These are phyloP conservation scores for Nakazawaea ambrosiae DNA, from an alignment of 805 yeast species.

Conservation along the genomic window DNA sequence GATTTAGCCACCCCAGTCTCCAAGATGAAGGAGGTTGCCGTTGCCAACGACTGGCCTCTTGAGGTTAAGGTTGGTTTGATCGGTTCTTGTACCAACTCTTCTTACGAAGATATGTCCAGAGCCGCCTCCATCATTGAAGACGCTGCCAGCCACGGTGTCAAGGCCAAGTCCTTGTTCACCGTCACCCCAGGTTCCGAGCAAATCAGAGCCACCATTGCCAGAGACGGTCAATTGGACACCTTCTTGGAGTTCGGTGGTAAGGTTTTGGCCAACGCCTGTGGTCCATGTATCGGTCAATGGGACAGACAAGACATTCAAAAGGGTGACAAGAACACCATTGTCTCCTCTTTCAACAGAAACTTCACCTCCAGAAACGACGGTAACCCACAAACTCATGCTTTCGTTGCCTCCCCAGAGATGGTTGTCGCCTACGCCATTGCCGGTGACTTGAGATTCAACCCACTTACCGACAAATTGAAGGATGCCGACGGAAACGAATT, in stretches of 20 bases:
- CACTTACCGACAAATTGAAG: slow-evolving; percentile 76
- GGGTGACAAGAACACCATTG: slow-evolving; percentile 76
- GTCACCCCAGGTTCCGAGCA: slow-evolving; percentile 99
- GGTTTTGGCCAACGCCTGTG: slow-evolving; percentile 96
- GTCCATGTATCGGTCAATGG: slow-evolving; percentile 99
- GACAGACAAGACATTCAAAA: slow-evolving; percentile 73
- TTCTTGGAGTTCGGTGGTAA: slow-evolving; percentile 86
- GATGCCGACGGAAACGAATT: slow-evolving; percentile 65
- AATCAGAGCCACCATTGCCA: slow-evolving; percentile 91
- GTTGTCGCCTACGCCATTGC: slow-evolving; percentile 96
- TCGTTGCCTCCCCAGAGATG: slow-evolving; percentile 96
- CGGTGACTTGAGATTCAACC: slow-evolving; percentile 89
- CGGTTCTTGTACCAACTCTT: slow-evolving; percentile 98
- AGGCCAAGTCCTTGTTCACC: slow-evolving; percentile 85
- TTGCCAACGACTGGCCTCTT: slow-evolving; percentile 77
- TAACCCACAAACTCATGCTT: slow-evolving; percentile 94
- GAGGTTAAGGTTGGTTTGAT: slow-evolving; percentile 87
- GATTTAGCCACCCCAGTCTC: slow-evolving; percentile 93
- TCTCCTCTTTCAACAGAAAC: slow-evolving; percentile 96
- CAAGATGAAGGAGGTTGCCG: slow-evolving; percentile 64
- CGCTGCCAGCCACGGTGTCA: slow-evolving; percentile 80
- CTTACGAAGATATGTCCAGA: slow-evolving; percentile 97
- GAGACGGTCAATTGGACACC: slow-evolving; percentile 83
- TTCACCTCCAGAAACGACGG: slow-evolving; percentile 98
- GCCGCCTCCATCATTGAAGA: slow-evolving; percentile 86